Evolutionary conservation across 2,329 filamentous ascomycete genomes (phyloP), one percentile per base, ranked within the genome.

Genomic region (Talaromyces funiculosus): DNA sequence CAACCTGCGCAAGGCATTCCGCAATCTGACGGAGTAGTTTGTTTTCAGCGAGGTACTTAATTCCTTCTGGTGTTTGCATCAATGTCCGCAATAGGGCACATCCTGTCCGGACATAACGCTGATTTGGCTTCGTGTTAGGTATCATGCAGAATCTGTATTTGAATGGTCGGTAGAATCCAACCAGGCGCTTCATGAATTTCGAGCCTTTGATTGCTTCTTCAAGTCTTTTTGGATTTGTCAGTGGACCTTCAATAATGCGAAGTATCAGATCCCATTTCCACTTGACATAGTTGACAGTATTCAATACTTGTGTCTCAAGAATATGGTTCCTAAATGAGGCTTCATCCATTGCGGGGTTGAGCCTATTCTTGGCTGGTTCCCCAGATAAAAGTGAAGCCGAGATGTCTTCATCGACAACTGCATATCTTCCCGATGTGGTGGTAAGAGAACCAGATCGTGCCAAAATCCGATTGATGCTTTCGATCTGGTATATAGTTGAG

Each of bases 251-350:
- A 37, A 99, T 92, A 57, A 97, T 86, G 67, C 88, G 89, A 61
- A 92, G 83, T 43, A 99, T 92, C 38, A 96, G 80, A 63, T 96
- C 91, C 94, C 95, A 99, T 71, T 96, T 93, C 94, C 94, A 99
- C 73, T 99, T 99, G 40, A 86, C 81, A 69, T 90, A 96, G 67
- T 96, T 97, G 63, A 91, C 91, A 62, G 90, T 94, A 64, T 88
- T 90, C 49, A 97, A 79, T 2, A 99, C 91, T 59, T 91, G 87
- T 3, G 90, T 94, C 63, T 97, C 80, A 40, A 82, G 72, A 69
- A 89, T 82, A 29, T 85, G 77, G 59, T 80, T 81, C 43, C 85
- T 80, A 66, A 89, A 88, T 59, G 83, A 81, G 1, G 80, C 80
- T 67, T 88, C 85, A 64, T 89, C 86, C 76, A 88, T 84, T 26